Evolutionary conservation across 2,329 filamentous ascomycete species (phyloP), one percentile per base, ranked within the genome.

Genomic region (Arthroderma sp.): DNA sequence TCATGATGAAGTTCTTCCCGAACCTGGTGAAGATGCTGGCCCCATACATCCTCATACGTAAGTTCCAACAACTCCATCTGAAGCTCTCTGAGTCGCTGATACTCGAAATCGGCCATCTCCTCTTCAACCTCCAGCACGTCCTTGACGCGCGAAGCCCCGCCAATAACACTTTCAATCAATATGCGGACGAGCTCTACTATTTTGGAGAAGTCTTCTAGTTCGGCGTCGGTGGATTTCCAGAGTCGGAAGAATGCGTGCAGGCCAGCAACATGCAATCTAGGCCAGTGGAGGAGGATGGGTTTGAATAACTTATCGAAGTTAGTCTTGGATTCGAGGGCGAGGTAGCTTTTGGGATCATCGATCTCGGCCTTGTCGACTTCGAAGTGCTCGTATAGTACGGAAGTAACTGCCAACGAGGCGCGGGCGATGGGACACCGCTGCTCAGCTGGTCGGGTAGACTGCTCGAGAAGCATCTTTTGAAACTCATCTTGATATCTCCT

Each of bases 21-120:
- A n/a, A 95, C 88, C 72, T 93, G 88, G 62, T 82, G 82, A 28
- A 98, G 78, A 71, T 97, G 90, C 61, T 87, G 82, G 11, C 91
- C 91, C 93, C 93, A 98, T 53, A 87, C 87, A 68, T 94, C 88
- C 69, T 97, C 91, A 67, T 97, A 97, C 0, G 89, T 88, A 62
- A 93, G 77, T 68, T 95, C 88, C 3, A 97, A 77, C 9, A 96
- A 78, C 64, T 94, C 87, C 90, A 97, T 96, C 71, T 98, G 93
- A 56, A 95, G 76, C 66, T 90, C 84, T 55, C 93, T 82, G 56
- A 97, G 77, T 39, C 84, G 81, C 47, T 79, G 76, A 64, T 90
- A 86, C 63, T 95, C 90, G 67, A 89, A 91, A 64, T 91, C 87
- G 5, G 82, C 79, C 59, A 98, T 78, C 60, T 96, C 91, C 63